These are phyloP conservation scores for Bryum argenteum DNA, from an alignment of 225 moss, liverwort and hornwort species.

Conservation along the genomic window DNA sequence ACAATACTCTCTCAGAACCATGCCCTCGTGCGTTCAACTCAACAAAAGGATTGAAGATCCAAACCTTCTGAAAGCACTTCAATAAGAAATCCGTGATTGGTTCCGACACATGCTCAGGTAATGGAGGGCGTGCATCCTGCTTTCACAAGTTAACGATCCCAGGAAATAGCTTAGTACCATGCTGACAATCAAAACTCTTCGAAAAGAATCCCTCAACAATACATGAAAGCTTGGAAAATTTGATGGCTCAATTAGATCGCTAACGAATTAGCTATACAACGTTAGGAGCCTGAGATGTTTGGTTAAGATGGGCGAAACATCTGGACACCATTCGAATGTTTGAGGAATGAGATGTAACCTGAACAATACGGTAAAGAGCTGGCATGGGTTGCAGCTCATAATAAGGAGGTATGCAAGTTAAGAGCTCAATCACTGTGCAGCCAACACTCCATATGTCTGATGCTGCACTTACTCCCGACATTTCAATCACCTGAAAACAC, in stretches of 20 bases:
- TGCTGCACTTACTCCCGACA: slow-evolving; percentile 98
- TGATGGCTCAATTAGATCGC: not conserved
- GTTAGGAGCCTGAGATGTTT: slow-evolving; percentile 15
- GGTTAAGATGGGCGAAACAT: slow-evolving; percentile 24
- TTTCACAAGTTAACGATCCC: slow-evolving; percentile 21
- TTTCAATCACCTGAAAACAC: slow-evolving; percentile 84
- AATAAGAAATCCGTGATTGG: slow-evolving; percentile 88
- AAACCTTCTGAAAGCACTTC: slow-evolving; percentile 93
- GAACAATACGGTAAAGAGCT: slow-evolving; percentile 94
- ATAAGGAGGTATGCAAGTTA: slow-evolving; percentile 92
- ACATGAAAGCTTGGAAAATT: not conserved
- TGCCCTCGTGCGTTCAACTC: slow-evolving; percentile 6
- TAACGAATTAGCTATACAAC: not conserved
- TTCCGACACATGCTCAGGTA: slow-evolving; percentile 88
- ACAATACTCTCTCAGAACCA: slow-evolving; percentile 14
- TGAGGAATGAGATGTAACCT: slow-evolving; percentile 54
- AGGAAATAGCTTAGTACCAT: slow-evolving; percentile 26
- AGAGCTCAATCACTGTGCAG: slow-evolving; percentile 96
- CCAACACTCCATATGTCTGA: slow-evolving; percentile 99
- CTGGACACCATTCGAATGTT: slow-evolving; percentile 28
- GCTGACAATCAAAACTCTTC: slow-evolving; percentile 13
- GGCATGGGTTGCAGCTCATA: slow-evolving; percentile 99
- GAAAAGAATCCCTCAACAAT: not conserved
- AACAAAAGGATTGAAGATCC: slow-evolving; percentile 12
- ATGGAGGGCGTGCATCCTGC: slow-evolving; percentile 96